Percentiles rank a stretch among this genome's conserved stretches.
Conservation (phyloP, 2,329 filamentous ascomycete genomes). For the Malbranchea zuffiana region DNA sequence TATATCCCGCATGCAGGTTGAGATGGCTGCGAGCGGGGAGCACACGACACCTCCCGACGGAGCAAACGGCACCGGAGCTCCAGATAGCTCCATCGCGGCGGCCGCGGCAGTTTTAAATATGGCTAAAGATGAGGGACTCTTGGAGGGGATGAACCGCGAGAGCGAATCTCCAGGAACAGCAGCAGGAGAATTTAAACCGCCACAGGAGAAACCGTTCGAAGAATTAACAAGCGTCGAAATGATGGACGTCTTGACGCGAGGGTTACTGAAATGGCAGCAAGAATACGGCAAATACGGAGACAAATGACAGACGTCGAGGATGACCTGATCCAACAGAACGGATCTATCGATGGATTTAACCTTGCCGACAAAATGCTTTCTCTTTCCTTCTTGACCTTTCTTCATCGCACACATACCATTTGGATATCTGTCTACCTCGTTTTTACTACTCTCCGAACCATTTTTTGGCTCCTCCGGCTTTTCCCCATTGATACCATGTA, state of each 20-base stretch:
- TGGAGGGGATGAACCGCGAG: background rate
- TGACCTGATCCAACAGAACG: too few species aligned
- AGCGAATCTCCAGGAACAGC: background rate
- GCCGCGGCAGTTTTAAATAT: conserved; percentile 12
- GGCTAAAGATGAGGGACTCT: background rate
- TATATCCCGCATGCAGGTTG: conserved; percentile 77
- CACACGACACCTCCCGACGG: conserved; percentile 33
- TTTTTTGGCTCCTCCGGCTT: background rate
- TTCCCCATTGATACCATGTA: conserved; percentile 7
- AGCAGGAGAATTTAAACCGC: conserved; percentile 19
- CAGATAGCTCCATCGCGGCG: conserved; percentile 12
- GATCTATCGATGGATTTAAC: background rate
- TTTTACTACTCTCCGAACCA: background rate
- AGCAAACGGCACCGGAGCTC: conserved; percentile 10
- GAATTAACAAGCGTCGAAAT: conserved; percentile 71
- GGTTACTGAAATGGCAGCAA: conserved; percentile 77
- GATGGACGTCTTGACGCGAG: conserved; percentile 75
- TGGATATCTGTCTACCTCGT: background rate
- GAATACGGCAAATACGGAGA: conserved; percentile 50
- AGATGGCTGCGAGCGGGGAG: conserved; percentile 56
- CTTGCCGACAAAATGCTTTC: conserved; percentile 5
- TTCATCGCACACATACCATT: conserved; percentile 5
- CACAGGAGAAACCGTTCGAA: conserved; percentile 51
- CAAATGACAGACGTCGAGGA: conserved; percentile 25
- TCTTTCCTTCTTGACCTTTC: conserved; percentile 11